phyloP scores from a whole-genome alignment of 2,329 filamentous ascomycete species.

The Basipetospora chlamydospora region DNA sequence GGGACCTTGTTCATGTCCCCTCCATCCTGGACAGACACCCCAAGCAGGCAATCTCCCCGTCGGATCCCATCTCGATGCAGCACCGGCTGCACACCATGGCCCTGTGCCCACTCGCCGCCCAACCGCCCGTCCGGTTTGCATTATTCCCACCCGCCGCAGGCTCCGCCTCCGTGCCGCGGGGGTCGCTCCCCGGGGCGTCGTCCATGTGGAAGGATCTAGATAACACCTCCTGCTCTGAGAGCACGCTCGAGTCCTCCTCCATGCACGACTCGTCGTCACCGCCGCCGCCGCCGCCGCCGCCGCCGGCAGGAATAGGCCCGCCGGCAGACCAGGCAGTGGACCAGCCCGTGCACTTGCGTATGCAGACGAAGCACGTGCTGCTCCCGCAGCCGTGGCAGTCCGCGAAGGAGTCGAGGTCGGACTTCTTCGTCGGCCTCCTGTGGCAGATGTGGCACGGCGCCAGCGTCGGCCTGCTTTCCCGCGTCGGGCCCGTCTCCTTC shows the following conservation, averaged over 20 bases:
- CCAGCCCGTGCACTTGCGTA: constrained; percentile 46
- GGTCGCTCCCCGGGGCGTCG: too few species aligned
- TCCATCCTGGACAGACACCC: constrained; percentile 37
- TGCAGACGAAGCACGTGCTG: constrained; percentile 55
- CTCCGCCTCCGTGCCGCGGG: too few species aligned
- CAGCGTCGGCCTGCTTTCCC: constrained; percentile 14
- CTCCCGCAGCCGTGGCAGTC: constrained; percentile 47
- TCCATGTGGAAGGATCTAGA: constrained; percentile 35
- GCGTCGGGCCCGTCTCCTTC: neutral
- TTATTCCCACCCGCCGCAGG: too few species aligned
- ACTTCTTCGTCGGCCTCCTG: constrained; percentile 47
- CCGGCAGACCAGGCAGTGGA: constrained; percentile 4
- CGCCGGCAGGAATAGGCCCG: constrained; percentile 11
- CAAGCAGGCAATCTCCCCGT: constrained; percentile 53
- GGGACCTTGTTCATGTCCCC: constrained; percentile 21
- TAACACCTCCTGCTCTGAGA: constrained; percentile 21
- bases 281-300: neutral
- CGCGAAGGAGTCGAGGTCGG: constrained; percentile 51
- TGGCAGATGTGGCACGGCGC: constrained; percentile 54
- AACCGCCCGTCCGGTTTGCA: constrained; percentile 14
- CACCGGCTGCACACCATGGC: constrained; percentile 51
- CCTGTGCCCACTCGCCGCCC: constrained; percentile 28
- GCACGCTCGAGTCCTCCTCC: constrained; percentile 10
- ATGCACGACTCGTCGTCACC: constrained; percentile 27
- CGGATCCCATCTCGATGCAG: constrained; percentile 48